Conservation (phyloP, 192 early-diverging fungal species). For the Geranomyces variabilis region DNA sequence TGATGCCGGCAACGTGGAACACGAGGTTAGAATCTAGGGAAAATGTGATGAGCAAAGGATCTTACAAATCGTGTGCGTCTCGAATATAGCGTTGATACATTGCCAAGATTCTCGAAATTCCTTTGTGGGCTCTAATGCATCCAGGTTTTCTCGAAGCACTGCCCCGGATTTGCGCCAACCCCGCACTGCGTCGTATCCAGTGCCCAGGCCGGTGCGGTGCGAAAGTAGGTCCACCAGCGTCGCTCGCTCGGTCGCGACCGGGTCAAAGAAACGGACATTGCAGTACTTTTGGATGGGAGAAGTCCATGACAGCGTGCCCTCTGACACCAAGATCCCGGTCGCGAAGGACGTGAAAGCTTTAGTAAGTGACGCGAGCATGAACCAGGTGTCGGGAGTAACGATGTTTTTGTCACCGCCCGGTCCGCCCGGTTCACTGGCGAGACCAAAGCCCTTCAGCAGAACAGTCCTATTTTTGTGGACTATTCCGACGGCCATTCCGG, state of each 20-base stretch:
- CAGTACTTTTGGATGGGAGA: not conserved
- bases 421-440: not conserved
- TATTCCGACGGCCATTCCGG: slow-evolving; percentile 7
- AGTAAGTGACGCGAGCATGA: not conserved
- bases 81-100: not conserved
- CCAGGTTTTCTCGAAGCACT: not conserved
- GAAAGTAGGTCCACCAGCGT: slow-evolving; percentile 7
- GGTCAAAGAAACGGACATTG: slow-evolving; percentile 9
- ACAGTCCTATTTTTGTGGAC: not conserved
- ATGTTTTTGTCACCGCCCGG: no score
- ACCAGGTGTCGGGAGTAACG: not conserved
- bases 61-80: no score
- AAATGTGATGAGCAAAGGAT: no score
- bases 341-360: slow-evolving; percentile 11
- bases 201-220: slow-evolving; percentile 3
- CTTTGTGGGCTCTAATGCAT: slow-evolving; percentile 2
- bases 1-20: no score
- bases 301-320: not conserved
- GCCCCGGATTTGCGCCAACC: not conserved
- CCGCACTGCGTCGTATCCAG: slow-evolving; percentile 1
- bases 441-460: not conserved
- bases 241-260: not conserved
- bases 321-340: no score
- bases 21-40: not conserved
- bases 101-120: slow-evolving; percentile 2